Evolutionary conservation across 768 basidiomycete species (phyloP).

Genomic region (Clavulina sp.): DNA sequence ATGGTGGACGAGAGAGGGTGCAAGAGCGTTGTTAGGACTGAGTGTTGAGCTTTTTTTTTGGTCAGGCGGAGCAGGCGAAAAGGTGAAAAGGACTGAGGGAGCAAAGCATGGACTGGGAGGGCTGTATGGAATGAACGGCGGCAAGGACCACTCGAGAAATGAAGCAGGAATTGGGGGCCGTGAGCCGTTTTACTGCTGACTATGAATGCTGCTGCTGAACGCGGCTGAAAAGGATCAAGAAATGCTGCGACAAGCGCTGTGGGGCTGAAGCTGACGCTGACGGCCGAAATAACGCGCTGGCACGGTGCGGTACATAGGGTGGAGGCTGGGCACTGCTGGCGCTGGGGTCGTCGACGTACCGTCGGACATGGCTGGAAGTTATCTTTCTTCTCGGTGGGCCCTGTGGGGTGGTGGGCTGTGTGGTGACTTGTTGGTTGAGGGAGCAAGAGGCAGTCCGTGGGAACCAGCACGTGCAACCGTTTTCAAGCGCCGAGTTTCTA

Average conservation of each 20-base stretch:
- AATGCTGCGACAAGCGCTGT: not conserved
- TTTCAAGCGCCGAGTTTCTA: not conserved
- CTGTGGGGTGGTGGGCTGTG: not conserved
- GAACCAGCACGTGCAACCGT: not conserved
- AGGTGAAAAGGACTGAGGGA: not conserved
- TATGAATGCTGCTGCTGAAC: not conserved
- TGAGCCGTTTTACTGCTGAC: not conserved
- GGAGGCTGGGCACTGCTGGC: not conserved
- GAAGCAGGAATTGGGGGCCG: not conserved
- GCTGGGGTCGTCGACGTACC: constrained; percentile 2
- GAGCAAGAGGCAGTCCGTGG: not conserved
- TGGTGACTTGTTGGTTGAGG: not conserved
- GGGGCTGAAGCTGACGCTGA: not conserved
- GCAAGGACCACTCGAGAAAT: not conserved
- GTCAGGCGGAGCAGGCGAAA: not conserved
- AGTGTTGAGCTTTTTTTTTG: not conserved
- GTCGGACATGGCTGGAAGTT: not conserved
- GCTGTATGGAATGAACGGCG: not conserved
- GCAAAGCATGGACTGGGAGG: not conserved
- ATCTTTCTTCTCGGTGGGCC: not conserved
- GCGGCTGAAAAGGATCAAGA: not conserved
- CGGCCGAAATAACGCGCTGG: not conserved
- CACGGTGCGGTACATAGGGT: not conserved
- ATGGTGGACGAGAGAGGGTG: not conserved
- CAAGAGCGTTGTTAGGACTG: not conserved